These are phyloP conservation scores for Harringtonia lauricola DNA, from an alignment of 2,329 filamentous ascomycete species.

Conservation along the genomic window DNA sequence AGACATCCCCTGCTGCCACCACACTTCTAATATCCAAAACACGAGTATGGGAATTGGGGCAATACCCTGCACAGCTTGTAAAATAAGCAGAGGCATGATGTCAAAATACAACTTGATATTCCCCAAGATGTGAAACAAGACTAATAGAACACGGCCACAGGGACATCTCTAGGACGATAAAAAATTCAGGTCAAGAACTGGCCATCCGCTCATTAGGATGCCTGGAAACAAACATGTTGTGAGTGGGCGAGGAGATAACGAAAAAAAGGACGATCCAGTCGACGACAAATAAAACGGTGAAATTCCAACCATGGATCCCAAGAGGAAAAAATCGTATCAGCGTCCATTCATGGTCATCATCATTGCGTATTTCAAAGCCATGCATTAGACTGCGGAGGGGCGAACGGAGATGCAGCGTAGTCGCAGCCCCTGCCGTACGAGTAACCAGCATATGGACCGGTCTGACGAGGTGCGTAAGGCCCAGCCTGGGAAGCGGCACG, in stretches of 20 bases:
- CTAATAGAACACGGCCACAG: neutral
- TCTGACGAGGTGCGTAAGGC: constrained; percentile 24
- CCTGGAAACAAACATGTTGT: constrained; percentile 17
- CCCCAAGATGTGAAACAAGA: no score
- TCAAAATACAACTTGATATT: no score
- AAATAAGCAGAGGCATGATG: no score
- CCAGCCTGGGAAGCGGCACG: constrained; percentile 40
- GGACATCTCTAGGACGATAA: neutral
- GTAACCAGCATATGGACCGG: constrained; percentile 9
- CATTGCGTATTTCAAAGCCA: neutral
- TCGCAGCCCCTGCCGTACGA: constrained; percentile 9
- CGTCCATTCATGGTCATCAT: neutral
- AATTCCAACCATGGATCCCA: no score
- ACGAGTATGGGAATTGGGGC: no score
- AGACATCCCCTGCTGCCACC: no score
- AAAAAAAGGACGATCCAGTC: constrained; percentile 10
- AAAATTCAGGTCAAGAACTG: neutral
- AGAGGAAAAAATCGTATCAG: neutral
- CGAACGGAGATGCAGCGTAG: constrained; percentile 1
- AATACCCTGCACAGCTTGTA: no score
- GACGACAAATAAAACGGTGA: no score
- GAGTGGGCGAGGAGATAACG: constrained; percentile 4
- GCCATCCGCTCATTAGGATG: constrained; percentile 3
- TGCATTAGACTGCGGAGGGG: neutral
- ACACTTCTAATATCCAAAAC: no score